Evolutionary conservation across 352 stramenopile genomes (phyloP).

Genomic region (Globisporangium middletonii): DNA sequence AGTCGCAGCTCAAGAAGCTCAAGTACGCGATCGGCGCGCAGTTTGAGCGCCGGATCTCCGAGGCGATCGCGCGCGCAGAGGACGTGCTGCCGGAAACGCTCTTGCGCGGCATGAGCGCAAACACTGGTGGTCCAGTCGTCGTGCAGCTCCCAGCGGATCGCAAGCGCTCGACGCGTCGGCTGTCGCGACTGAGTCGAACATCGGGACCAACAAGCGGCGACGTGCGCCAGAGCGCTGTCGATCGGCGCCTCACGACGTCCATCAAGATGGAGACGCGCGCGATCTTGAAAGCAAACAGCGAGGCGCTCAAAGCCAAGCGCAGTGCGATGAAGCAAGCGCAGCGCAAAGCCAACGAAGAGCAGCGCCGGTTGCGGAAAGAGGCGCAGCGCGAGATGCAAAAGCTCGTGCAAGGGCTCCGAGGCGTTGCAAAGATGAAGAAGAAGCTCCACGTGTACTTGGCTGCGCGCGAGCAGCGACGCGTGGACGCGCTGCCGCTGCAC

Average conservation of each 20-base stretch:
- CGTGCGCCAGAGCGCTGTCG: background rate
- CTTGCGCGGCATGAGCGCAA: background rate
- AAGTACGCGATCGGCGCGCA: conserved; percentile 46
- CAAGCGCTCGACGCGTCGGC: conserved; percentile 2
- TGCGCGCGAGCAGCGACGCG: conserved; percentile 24
- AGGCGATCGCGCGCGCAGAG: conserved; percentile 31
- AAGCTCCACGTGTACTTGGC: conserved; percentile 44
- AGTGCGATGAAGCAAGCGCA: conserved; percentile 36
- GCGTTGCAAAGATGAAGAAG: conserved; percentile 54
- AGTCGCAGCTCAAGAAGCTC: conserved; percentile 54
- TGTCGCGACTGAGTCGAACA: conserved; percentile 2
- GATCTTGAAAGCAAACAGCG: conserved; percentile 36
- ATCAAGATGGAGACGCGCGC: conserved; percentile 52
- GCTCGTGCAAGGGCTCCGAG: conserved; percentile 32
- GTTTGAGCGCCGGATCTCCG: conserved; percentile 46
- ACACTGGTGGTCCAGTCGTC: background rate
- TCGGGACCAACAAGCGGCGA: background rate
- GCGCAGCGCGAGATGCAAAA: conserved; percentile 34
- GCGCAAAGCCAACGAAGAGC: conserved; percentile 20
- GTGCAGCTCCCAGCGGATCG: conserved; percentile 3
- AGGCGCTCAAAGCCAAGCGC: conserved; percentile 35
- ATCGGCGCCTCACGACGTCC: conserved; percentile 34
- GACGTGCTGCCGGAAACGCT: background rate
- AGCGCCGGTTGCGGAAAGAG: conserved; percentile 29
- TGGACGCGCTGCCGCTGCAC: conserved; percentile 46